Base-by-base conservation (phyloP, 805 yeast genomes). In the Wickerhamomyces xylosicus region DNA sequence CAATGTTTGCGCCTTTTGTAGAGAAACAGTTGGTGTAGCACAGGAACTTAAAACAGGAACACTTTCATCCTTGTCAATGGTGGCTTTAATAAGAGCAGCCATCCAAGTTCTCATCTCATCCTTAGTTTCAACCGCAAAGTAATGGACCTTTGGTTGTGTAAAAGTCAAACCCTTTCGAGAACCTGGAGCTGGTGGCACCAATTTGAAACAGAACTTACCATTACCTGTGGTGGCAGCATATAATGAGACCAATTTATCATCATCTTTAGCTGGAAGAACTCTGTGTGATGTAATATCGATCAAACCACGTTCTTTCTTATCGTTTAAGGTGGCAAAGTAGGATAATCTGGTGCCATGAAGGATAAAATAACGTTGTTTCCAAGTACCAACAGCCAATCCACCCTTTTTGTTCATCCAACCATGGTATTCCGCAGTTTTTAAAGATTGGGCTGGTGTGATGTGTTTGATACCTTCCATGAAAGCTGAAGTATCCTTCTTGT, bases 321-420 rank as follows among this genome's bases (percentile, higher is more conserved):
- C 99, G 39, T 74, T 74, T 48, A 84, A 66, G 14, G 81, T 74
- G 0, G 83, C 70, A 57, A 85, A 92, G 58, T 92, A 92, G 5
- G 97, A 86, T 40, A 92, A 62, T 49, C 99, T 68, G 0, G 98
- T 92, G 3, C 95, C 95, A 61, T 92, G 95, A 28, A 92, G 66
- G 0, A 90, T 78, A 55, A 89, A 89, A 42, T 63, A 72, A 37
- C 98, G 72, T 41, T 80, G 79, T 51, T 89, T 82, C 97, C 98
- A 92, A 15, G 86, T 75, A n/a, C 89, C 85, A 51, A 83, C 75
- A 4, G 94, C 74, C 42, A 80, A 71, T 42, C 81, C 84, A 19
- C 95, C 95, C 47, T 84, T 79, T 59, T 92, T 92, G 38, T 87
- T 77, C 95, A 92, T 85, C 95, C 97, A 92, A 2, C 99, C 99